phyloP scores from a whole-genome alignment of 306 rosid genomes.

The Rosa chinensis region DNA sequence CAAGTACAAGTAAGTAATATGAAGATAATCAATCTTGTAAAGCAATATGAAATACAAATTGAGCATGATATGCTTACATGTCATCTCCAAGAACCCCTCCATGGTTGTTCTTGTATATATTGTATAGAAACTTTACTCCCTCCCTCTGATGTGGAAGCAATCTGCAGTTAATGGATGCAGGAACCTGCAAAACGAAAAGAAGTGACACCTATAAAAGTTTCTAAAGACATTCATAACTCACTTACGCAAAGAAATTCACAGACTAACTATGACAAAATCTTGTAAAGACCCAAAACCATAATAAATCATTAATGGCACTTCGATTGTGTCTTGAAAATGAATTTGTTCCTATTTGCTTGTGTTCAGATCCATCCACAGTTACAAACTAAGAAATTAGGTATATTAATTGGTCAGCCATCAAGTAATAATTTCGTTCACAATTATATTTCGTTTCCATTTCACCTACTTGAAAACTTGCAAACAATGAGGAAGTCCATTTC shows the following conservation, averaged over 20 bases:
- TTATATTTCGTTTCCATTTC: not conserved
- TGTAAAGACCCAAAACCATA: not conserved
- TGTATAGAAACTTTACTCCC: conserved; percentile 75
- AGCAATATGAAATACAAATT: not conserved
- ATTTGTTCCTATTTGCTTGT: not conserved
- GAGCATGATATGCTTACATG: conserved; percentile 52
- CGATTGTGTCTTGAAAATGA: not conserved
- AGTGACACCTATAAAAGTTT: not conserved
- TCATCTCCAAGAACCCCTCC: conserved; percentile 99
- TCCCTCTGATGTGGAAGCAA: conserved; percentile 88
- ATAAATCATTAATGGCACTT: not conserved
- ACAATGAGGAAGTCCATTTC: too few species aligned
- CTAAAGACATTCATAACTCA: not conserved
- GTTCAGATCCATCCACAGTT: not conserved
- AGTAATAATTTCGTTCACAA: too few species aligned
- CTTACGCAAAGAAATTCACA: not conserved
- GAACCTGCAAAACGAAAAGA: conserved; percentile 55
- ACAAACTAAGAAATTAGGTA: too few species aligned
- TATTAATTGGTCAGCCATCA: too few species aligned
- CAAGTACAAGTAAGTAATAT: conserved; percentile 6
- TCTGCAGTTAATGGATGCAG: conserved; percentile 86
- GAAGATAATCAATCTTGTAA: not conserved
- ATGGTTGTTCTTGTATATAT: conserved; percentile 73
- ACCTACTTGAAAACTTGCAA: too few species aligned
- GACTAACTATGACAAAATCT: not conserved